Conservation (phyloP, 352 stramenopile genomes). For the Phytophthora meadii region DNA sequence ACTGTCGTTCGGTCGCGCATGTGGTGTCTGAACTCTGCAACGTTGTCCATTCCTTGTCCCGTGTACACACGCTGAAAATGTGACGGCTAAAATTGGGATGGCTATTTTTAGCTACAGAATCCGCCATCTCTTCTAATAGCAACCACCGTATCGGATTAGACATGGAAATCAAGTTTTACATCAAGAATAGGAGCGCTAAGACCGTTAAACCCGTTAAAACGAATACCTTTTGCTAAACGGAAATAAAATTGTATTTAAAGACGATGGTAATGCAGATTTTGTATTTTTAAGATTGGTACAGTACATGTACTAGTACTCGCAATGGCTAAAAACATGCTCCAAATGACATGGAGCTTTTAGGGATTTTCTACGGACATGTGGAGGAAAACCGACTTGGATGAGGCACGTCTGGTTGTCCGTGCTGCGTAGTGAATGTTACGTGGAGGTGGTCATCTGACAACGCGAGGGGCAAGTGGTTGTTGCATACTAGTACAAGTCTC, state of each 20-base stretch:
- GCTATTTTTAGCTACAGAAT: neutral
- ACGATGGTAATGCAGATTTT: too few species aligned
- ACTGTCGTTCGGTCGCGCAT: slow-evolving; percentile 27
- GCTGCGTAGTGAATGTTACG: slow-evolving; percentile 1
- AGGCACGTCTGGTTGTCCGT: slow-evolving; percentile 12
- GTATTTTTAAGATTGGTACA: too few species aligned
- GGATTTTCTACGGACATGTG: slow-evolving; percentile 30
- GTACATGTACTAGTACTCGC: too few species aligned
- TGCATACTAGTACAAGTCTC: slow-evolving; percentile 12
- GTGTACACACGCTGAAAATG: slow-evolving; percentile 12
- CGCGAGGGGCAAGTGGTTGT: slow-evolving; percentile 9
- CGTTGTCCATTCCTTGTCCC: slow-evolving; percentile 3
- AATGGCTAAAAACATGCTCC: slow-evolving; percentile 15
- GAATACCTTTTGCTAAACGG: too few species aligned
- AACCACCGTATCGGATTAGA: too few species aligned
- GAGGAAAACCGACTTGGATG: slow-evolving; percentile 15
- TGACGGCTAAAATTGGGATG: neutral
- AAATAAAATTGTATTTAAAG: too few species aligned
- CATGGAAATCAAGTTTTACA: too few species aligned
- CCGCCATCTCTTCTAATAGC: too few species aligned
- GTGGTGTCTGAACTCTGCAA: slow-evolving; percentile 26
- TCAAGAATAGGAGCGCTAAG: too few species aligned
- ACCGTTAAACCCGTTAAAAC: too few species aligned
- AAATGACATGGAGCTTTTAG: slow-evolving; percentile 6
- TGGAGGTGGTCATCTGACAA: slow-evolving; percentile 12